A percentile compares a stretch with the other conserved stretches of the same genome.
Evolutionary conservation across 106 monocot genomes (phyloP).

Genomic region (Amphibolis antarctica): DNA sequence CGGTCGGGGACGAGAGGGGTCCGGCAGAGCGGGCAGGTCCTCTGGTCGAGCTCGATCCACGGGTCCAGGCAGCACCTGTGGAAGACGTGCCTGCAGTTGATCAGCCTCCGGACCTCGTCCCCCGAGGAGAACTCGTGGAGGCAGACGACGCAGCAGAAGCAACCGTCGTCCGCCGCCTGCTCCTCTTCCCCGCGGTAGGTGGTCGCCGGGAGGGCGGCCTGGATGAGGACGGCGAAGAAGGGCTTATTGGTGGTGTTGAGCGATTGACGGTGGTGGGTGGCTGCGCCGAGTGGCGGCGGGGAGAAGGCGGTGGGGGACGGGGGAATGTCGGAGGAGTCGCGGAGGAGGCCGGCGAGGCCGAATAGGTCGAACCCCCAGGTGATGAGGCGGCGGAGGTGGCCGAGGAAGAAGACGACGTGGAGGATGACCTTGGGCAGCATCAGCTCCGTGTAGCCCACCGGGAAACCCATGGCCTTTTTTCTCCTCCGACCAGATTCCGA

Average conservation of each 20-base stretch:
- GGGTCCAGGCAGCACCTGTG: constrained; percentile 29
- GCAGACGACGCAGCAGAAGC: constrained; percentile 25
- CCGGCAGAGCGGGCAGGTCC: constrained; percentile 36
- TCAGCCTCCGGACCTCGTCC: constrained; percentile 20
- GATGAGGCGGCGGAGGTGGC: constrained; percentile 34
- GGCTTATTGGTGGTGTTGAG: neutral
- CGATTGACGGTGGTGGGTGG: neutral
- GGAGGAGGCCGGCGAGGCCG: constrained; percentile 36
- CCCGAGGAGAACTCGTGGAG: constrained; percentile 21
- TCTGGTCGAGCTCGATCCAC: constrained; percentile 21
- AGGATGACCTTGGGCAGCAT: constrained; percentile 37
- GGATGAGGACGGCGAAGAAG: constrained; percentile 6
- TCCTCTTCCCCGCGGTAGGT: constrained; percentile 5
- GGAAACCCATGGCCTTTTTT: constrained; percentile 36
- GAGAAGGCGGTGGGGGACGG: neutral
- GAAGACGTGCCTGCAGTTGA: constrained; percentile 32
- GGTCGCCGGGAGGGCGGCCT: constrained; percentile 18
- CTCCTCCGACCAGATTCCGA: neutral
- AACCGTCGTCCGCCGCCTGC: neutral
- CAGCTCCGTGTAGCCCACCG: constrained; percentile 45
- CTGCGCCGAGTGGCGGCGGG: constrained; percentile 8
- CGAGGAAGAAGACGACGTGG: constrained; percentile 36
- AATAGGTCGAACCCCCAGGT: constrained; percentile 21
- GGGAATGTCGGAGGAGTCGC: constrained; percentile 15
- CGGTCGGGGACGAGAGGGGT: constrained; percentile 20